Evolutionary conservation across 2,329 filamentous ascomycete species (phyloP).

Genomic region (Akanthomyces uredinophilus): DNA sequence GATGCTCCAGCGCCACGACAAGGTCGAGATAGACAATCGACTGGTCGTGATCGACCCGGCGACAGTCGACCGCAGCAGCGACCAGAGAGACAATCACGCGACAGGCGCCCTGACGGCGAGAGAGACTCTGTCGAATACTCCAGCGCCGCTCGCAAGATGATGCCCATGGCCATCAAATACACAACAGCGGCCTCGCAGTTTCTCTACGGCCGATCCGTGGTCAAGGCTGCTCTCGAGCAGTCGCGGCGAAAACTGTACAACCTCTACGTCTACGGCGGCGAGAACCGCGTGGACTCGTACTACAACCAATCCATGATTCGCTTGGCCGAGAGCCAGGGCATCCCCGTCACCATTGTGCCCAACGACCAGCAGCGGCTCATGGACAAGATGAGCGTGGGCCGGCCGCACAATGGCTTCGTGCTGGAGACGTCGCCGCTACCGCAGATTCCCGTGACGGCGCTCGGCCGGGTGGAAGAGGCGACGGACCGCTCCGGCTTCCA

Average conservation of each 20-base stretch:
- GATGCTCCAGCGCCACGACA: not conserved
- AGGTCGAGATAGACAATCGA: not conserved
- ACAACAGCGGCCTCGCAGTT: conserved; percentile 88
- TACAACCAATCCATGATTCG: conserved; percentile 40
- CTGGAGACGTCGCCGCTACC: conserved; percentile 84
- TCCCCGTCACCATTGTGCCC: conserved; percentile 54
- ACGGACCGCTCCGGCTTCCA: conserved; percentile 47
- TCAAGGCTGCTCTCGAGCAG: conserved; percentile 68
- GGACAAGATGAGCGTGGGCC: conserved; percentile 74
- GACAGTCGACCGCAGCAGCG: not conserved
- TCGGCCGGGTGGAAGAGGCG: conserved; percentile 46
- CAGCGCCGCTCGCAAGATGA: conserved; percentile 22
- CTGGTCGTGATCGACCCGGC: not conserved
- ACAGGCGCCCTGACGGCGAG: not conserved
- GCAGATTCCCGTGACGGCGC: conserved; percentile 57
- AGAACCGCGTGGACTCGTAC: conserved; percentile 46
- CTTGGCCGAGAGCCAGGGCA: conserved; percentile 42
- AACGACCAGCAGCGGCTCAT: conserved; percentile 62
- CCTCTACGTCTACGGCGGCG: conserved; percentile 68
- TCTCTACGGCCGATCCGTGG: conserved; percentile 77
- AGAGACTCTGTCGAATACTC: not conserved
- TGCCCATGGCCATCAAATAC: conserved; percentile 43
- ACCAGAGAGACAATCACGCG: not conserved
- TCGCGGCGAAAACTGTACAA: conserved; percentile 71
- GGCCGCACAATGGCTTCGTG: conserved; percentile 86